These are phyloP conservation scores for Podospora conica DNA, from an alignment of 495 filamentous ascomycete genomes.

Conservation along the genomic window DNA sequence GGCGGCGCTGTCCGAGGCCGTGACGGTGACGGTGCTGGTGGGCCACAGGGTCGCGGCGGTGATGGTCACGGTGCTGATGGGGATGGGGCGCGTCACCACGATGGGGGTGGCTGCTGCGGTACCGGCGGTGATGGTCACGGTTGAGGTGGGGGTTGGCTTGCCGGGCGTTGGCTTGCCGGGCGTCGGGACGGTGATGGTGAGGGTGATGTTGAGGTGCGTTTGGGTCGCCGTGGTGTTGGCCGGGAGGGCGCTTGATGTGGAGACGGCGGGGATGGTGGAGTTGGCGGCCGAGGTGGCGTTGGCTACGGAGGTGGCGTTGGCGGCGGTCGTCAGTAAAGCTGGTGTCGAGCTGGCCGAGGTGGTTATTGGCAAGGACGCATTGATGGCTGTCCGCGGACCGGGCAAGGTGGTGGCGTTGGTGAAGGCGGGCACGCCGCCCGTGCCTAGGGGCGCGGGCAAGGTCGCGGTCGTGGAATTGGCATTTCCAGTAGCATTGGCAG, in stretches of 20 bases:
- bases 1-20: background rate
- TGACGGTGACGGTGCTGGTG: background rate
- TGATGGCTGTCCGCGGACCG: background rate
- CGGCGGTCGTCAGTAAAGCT: background rate
- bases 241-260: background rate
- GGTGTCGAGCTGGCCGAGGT: background rate
- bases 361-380: background rate
- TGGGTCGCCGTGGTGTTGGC: background rate
- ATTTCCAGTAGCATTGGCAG: background rate
- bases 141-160: conserved; percentile 2
- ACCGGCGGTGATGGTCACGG: conserved; percentile 3
- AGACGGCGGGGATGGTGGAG: background rate
- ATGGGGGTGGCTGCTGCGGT: background rate
- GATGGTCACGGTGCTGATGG: background rate
- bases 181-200: background rate
- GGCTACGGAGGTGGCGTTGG: background rate
- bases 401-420: background rate
- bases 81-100: background rate
- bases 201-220: background rate
- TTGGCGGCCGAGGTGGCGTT: background rate
- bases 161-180: background rate
- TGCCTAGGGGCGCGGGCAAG: background rate
- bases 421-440: background rate
- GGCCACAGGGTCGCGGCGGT: background rate
- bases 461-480: background rate